Evolutionary conservation across 2,329 filamentous ascomycete genomes (phyloP), one percentile per base, ranked within the genome.

Genomic region (Fusarium sp.): DNA sequence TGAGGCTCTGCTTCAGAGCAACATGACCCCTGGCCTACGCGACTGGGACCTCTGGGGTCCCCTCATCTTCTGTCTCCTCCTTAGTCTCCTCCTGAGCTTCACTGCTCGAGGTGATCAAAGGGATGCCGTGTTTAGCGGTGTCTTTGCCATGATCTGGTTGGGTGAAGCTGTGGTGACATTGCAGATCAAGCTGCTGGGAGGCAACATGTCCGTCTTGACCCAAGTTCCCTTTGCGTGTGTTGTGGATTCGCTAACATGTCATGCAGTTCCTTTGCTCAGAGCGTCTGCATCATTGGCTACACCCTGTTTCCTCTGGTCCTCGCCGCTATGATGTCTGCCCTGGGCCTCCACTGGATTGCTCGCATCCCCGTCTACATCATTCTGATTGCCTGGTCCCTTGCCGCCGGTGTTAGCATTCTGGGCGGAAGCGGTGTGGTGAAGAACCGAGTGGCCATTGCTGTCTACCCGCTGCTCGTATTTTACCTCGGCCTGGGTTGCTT

Each of bases 1-100:
- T n/a, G 88, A 90, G 77, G 79, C 83, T 38, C 78, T 90, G 71
- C 81, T 90, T 38, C 85, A 87, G 78, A 89, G 86, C 72, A 87
- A 87, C 77, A 96, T 97, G 93, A 95, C 91, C 71, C 92, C 96
- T 56, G 94, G 94, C 1, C 82, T 98, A 76, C 85, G 95, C 67
- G 94, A 99, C 82, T 99, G 96, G 96, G 96, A 99, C 85, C 87
- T 99, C 56, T 99, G 96, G 96, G 96, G 96, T 0, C 96, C 96
- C 34, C 84, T 99, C 61, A 89, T 99, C 70, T 99, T 99, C 83
- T 97, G 95, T 75, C 83, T 99, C 71, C 83, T 97, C 63, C 84
- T 99, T 63, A 95, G 93, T 72, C 86, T 97, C 80, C 88, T 99
- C 74, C 84, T 99, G 63, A 97, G 94, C 73, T 88, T 97, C 77